Conservation (phyloP, 164 flowering plant genomes). For the Houttuynia cordata region DNA sequence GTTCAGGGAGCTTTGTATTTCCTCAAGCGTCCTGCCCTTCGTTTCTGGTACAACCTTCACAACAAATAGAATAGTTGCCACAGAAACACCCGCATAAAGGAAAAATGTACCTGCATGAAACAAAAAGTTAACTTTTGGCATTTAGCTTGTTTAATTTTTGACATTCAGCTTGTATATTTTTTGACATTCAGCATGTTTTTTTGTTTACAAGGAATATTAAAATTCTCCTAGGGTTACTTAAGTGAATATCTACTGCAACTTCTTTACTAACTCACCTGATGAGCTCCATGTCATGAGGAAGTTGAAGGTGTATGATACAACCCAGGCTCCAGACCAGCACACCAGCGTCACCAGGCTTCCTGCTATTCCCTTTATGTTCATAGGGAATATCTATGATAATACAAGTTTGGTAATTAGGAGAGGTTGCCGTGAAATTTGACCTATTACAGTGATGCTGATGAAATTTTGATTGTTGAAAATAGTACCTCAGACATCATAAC, state of each 20-base stretch:
- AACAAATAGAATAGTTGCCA: conserved; percentile 46
- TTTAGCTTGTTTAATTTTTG: no score
- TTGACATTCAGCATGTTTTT: no score
- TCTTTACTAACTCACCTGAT: conserved; percentile 52
- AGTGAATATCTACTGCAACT: neutral
- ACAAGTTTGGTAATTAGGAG: neutral
- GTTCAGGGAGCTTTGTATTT: conserved; percentile 59
- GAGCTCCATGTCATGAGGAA: conserved; percentile 83
- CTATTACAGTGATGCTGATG: neutral
- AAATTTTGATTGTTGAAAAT: no score
- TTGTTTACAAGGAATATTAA: no score
- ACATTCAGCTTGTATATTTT: no score
- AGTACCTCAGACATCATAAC: conserved; percentile 92
- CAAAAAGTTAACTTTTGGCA: no score
- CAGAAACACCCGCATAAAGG: conserved; percentile 25
- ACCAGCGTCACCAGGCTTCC: conserved; percentile 82
- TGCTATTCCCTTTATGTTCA: conserved; percentile 80
- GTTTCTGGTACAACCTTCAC: conserved; percentile 70
- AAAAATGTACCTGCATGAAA: conserved; percentile 20
- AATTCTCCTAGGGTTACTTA: no score
- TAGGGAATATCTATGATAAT: conserved; percentile 62
- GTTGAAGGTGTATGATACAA: conserved; percentile 73
- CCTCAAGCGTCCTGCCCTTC: conserved; percentile 73
- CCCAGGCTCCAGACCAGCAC: conserved; percentile 89
- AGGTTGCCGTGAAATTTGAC: neutral